Base-by-base conservation (phyloP, 345 rosid genomes). In the Populus simonii region DNA sequence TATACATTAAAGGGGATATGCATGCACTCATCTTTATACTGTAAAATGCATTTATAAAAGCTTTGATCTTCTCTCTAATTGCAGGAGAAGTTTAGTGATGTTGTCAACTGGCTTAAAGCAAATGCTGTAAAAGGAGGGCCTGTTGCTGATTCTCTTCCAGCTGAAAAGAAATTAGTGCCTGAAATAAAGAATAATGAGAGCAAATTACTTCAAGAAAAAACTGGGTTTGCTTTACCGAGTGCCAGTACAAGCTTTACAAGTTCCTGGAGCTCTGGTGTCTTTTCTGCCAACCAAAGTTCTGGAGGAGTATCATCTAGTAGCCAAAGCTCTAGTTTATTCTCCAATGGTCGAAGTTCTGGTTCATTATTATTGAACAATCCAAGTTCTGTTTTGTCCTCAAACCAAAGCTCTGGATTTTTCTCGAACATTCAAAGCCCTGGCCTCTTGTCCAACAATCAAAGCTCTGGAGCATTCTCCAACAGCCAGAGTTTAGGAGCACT, bases 41-140 rank as follows among this genome's bases (percentile, higher is more conserved):
- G 15, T 57, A 59, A 59, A 59, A 59, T 49, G n/a, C 11, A 13
- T 22, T 66, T 6, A 27, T 68, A 76, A 65, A 10, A 31, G 12
- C 76, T 71, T 27, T 23, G 22, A 31, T 71, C 15, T 57, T 17
- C 49, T 35, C 20, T 70, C 61, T 77, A 74, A 16, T 66, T 80
- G 82, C 84, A 92, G 99, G 98, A 87, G 75, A 90, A 90, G 82
- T 93, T 93, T 85, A 89, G 82, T 84, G 97, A 96, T 85, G 94
- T 93, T 57, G 97, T 96, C 76, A 81, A 78, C 79, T 93, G 98
- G 99, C 88, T 96, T 68, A 89, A 90, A 85, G 94, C 83, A 81
- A 92, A 89, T 86, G 79, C 85, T 45, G 84, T 35, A 74, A 83
- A 88, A 69, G 89, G 82, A 83, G 92, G 80, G 75, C 79, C 91